Percentiles rank a stretch among this genome's conserved stretches.
phyloP scores from a whole-genome alignment of 1,284 basidiomycete genomes.

The Malassezia caprae region DNA sequence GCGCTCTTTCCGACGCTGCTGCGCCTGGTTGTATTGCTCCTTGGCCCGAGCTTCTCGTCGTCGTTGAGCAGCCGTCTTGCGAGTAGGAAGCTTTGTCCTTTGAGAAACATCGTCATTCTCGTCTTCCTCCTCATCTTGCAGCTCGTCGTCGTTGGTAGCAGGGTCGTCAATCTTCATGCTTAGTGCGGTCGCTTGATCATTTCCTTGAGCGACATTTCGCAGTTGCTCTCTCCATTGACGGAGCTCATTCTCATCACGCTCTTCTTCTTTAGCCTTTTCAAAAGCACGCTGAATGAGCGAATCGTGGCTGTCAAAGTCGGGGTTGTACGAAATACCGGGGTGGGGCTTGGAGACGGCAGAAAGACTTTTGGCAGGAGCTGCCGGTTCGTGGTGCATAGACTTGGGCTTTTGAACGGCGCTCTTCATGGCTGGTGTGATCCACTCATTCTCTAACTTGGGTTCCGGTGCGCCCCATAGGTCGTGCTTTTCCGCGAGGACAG shows the following conservation, averaged over 20 bases:
- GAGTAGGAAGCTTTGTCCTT: slow-evolving; percentile 19
- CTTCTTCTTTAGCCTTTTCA: slow-evolving; percentile 57
- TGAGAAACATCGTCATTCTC: background rate
- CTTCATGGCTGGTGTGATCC: background rate
- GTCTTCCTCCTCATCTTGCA: slow-evolving; percentile 18
- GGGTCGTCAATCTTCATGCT: slow-evolving; percentile 20
- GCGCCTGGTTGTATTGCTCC: slow-evolving; percentile 15
- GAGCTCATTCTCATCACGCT: slow-evolving; percentile 54
- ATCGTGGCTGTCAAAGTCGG: slow-evolving; percentile 64
- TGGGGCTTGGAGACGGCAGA: slow-evolving; percentile 67
- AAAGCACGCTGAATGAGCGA: slow-evolving; percentile 64
- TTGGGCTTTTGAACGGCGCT: background rate
- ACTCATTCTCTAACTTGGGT: background rate
- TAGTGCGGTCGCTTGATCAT: slow-evolving; percentile 12
- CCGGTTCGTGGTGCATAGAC: slow-evolving; percentile 6
- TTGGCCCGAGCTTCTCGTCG: slow-evolving; percentile 21
- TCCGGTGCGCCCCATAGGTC: slow-evolving; percentile 7
- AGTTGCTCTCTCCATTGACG: slow-evolving; percentile 7
- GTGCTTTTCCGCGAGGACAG: slow-evolving; percentile 10
- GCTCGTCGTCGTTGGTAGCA: slow-evolving; percentile 2
- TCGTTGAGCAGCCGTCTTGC: slow-evolving; percentile 30
- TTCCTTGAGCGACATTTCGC: slow-evolving; percentile 10
- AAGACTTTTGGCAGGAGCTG: slow-evolving; percentile 1
- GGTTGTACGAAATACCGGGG: slow-evolving; percentile 88
- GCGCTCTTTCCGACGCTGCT: slow-evolving; percentile 23